A percentile compares a stretch with the other conserved stretches of the same genome.
Evolutionary conservation across 139 green algal species (phyloP).

Genomic region (Chlorella sp.): DNA sequence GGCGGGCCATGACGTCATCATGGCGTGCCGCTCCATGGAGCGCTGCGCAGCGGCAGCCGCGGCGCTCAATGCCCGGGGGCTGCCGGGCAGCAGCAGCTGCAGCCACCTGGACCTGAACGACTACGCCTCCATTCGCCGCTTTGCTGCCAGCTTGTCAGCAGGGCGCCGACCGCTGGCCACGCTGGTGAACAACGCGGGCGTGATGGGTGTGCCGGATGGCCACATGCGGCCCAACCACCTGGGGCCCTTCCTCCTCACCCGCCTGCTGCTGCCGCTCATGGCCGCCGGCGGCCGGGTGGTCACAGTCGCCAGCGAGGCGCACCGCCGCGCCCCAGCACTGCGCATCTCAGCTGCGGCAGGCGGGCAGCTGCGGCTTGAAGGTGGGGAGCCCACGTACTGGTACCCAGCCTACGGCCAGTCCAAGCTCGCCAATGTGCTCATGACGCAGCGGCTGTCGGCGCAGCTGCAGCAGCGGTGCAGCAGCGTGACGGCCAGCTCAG

Average conservation of each 20-base stretch:
- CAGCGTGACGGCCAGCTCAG: slow-evolving; percentile 23
- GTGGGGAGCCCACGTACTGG: slow-evolving; percentile 20
- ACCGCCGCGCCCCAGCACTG: slow-evolving; percentile 44
- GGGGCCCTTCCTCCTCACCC: slow-evolving; percentile 71
- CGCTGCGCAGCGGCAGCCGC: slow-evolving; percentile 46
- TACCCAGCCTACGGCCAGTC: slow-evolving; percentile 57
- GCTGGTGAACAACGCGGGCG: slow-evolving; percentile 73
- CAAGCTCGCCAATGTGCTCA: slow-evolving; percentile 76
- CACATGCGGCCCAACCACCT: slow-evolving; percentile 66
- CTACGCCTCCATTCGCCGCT: slow-evolving; percentile 47
- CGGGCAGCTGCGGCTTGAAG: background rate
- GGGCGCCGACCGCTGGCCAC: slow-evolving; percentile 33
- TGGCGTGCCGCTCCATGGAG: slow-evolving; percentile 60
- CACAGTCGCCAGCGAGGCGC: slow-evolving; percentile 63
- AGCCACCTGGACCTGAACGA: slow-evolving; percentile 58
- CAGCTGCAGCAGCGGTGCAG: slow-evolving; percentile 22
- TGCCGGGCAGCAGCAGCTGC: slow-evolving; percentile 47
- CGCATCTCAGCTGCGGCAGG: background rate
- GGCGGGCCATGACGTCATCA: slow-evolving; percentile 60
- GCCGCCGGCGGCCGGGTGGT: slow-evolving; percentile 47
- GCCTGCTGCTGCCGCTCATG: slow-evolving; percentile 63
- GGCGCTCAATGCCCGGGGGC: slow-evolving; percentile 27
- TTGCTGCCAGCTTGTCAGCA: slow-evolving; percentile 42
- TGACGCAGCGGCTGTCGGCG: slow-evolving; percentile 61
- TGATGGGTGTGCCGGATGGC: slow-evolving; percentile 61